phyloP scores from a whole-genome alignment of 2,329 filamentous ascomycete species.

The Drechslera avenae region DNA sequence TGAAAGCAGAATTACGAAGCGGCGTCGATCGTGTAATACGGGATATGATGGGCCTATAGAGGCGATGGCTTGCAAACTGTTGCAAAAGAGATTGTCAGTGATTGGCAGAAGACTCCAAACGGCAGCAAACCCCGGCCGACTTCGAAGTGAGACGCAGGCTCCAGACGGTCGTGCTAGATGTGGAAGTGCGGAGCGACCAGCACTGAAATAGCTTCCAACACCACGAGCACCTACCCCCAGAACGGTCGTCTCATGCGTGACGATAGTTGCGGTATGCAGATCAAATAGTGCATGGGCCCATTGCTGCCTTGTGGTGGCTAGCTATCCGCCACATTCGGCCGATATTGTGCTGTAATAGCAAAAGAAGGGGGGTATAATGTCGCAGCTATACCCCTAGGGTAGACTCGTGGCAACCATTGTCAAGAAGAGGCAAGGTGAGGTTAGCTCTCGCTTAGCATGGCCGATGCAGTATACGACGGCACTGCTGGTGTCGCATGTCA shows the following conservation, averaged over 20 bases:
- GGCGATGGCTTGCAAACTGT: background rate
- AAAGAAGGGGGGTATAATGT: conserved; percentile 27
- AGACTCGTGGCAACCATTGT: conserved; percentile 10
- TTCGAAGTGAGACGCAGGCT: conserved; percentile 19
- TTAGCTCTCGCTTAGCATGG: conserved; percentile 15
- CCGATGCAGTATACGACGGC: conserved; percentile 7
- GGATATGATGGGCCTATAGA: background rate
- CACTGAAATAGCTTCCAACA: conserved; percentile 12
- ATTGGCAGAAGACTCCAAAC: conserved; percentile 6
- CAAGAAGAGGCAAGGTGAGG: conserved; percentile 13
- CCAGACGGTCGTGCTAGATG: conserved; percentile 20
- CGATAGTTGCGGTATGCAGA: conserved; percentile 26
- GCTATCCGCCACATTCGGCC: conserved; percentile 10
- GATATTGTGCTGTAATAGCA: conserved; percentile 7
- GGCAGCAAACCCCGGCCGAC: conserved; percentile 1
- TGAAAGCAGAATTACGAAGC: conserved; percentile 1
- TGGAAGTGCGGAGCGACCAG: conserved; percentile 22
- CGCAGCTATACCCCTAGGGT: conserved; percentile 23
- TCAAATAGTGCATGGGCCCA: conserved; percentile 14
- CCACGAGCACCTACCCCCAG: conserved; percentile 24
- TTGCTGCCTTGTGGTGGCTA: conserved; percentile 13
- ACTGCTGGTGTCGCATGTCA: conserved; percentile 24
- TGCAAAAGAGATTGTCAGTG: conserved; percentile 2
- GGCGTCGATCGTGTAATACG: background rate
- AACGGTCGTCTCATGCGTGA: conserved; percentile 28